Evolutionary conservation across 1,284 basidiomycete genomes (phyloP), one percentile per base, ranked within the genome.

Genomic region (Hypsizygus ulmarius): DNA sequence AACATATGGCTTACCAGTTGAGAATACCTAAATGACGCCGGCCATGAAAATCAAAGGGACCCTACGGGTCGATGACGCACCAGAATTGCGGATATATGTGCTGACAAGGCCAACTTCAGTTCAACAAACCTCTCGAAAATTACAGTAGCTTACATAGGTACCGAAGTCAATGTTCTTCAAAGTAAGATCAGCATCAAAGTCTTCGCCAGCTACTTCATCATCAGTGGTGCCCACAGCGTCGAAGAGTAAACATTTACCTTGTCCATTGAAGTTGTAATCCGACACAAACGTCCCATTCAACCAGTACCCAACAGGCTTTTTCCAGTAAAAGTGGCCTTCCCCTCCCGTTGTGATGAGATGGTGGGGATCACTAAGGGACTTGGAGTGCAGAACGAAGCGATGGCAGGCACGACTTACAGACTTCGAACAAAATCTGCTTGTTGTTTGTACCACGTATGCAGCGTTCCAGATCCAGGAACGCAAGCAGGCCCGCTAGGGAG

Each of bases 281-380:
- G 71, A 73, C 39, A 71, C 64, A 14, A 70, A 68, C 1, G 62
- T 60, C 5, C 71, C 68, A 50, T 77, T 65, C 49, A 63, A 67
- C 74, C 72, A 76, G 48, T 68, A 74, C 28, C 65, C 59, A 16
- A 65, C 64, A 1, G 70, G 64, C 8, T 71, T 53, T 33, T 69
- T 67, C 74, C 71, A 76, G 59, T 68, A 77, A 61, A 80, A 80
- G 15, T 79, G 77, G 1, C 79, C 79, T 62, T 81, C 78, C 8
- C 78, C 79, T 10, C 78, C 79, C 1, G 77, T 78, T 0, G 77
- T 79, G 33, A 81, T 79, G 60, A 81, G 55, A 56, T 82, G 79
- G 57, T 74, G 56, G 3, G 75, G 72, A 53, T 82, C 79, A 32
- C 78, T 80, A 44, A 19, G 46, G 25, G 8, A 12, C 10, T 3